Base-by-base conservation (phyloP, 2,329 filamentous ascomycete species). In the Calycina herbarum region DNA sequence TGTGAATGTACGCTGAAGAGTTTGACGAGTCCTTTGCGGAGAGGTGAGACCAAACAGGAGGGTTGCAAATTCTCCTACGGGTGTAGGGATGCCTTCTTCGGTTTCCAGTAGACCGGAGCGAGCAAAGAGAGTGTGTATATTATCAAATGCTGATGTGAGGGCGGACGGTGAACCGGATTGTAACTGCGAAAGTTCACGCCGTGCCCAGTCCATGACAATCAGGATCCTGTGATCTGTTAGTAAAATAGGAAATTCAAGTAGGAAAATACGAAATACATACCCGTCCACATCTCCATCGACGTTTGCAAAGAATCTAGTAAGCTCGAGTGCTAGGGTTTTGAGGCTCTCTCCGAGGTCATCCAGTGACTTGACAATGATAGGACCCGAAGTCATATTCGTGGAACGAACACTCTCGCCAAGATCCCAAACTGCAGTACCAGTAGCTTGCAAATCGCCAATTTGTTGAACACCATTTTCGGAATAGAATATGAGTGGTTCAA, bases 151-250 rank as follows among this genome's bases (percentile, higher is more conserved):
- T 13, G 87, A 87, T 20, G 89, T 86, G 27, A 96, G 79, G 1
- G 87, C 84, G 56, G 85, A 86, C 0, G 85, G 83, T 6, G 88
- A 86, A 24, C 85, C 80, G 27, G 82, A 82, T 67, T 87, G 85
- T 64, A 95, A 81, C 57, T 88, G 88, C 67, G 88, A 83, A 15
- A 98, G 86, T 77, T 97, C 93, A 70, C 93, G 88, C 74, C 90
- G 90, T 15, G 93, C 92, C 94, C 94, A 97, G 76, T 97, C 93
- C 93, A 98, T 97, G 61, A 96, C 93, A 67, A 95, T 90, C 42
- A 98, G 84, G 71, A 97, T 96, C 67, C 90, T 89, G 73, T 62
- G 38, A 20, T 15, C 42, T 24, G 61, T 76, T 60, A 75, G 73
- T 65, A 35, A 13, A 54, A 27, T 5, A 8, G 27, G 10, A 35